Conservation (phyloP, 345 rosid species). For the Clausena lansium region DNA sequence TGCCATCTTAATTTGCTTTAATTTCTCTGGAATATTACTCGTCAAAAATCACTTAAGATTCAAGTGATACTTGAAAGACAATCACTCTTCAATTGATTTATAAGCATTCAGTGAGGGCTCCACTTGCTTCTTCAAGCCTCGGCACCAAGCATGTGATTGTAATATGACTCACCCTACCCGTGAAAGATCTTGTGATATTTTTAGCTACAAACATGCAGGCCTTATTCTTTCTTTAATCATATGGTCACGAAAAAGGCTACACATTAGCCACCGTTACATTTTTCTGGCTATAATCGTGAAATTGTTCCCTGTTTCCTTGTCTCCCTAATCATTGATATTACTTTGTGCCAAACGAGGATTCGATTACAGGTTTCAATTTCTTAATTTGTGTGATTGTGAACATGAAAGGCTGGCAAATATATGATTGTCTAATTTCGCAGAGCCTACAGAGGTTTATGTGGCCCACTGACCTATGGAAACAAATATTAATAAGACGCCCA, state of each 20-base stretch:
- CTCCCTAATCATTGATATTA: slow-evolving; percentile 36
- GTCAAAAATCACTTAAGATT: neutral
- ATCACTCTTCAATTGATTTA: slow-evolving; percentile 8
- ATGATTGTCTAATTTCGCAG: slow-evolving; percentile 18
- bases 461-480: slow-evolving; percentile 13
- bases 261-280: neutral
- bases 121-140: neutral
- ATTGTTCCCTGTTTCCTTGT: slow-evolving; percentile 4
- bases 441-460: slow-evolving; percentile 12
- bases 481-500: neutral
- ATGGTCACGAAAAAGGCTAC: slow-evolving; percentile 13
- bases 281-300: neutral
- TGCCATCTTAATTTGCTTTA: slow-evolving; percentile 14
- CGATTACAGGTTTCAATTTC: slow-evolving; percentile 11
- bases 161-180: slow-evolving; percentile 9
- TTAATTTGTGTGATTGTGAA: slow-evolving; percentile 17
- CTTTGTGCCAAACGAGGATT: slow-evolving; percentile 12
- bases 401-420: slow-evolving; percentile 46
- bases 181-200: slow-evolving; percentile 32
- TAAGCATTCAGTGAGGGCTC: slow-evolving; percentile 13
- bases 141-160: slow-evolving; percentile 32
- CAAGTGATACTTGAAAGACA: slow-evolving; percentile 5
- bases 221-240: slow-evolving; percentile 16
- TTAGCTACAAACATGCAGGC: slow-evolving; percentile 27
- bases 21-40: neutral